Base-by-base conservation (phyloP, 2,329 filamentous ascomycete species). In the Zymoseptoria brevis region DNA sequence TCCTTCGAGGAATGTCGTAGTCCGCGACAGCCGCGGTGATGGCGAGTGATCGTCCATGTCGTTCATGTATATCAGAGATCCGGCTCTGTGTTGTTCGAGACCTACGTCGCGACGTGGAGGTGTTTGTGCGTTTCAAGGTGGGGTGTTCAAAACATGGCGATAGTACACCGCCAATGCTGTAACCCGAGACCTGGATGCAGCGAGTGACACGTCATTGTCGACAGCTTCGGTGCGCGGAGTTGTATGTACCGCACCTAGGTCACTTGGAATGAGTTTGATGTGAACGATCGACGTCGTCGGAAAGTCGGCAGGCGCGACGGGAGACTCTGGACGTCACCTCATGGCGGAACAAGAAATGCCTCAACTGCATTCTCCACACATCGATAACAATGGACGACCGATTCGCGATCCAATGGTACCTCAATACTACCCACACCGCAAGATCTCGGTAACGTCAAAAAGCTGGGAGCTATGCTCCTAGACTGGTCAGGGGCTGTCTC, bases 1-100 rank as follows among this genome's bases (percentile, higher is more conserved):
- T 45, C 53, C 49, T 53, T 63, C 59, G 8, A 63, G 57, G 50
- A 59, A 56, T 29, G 48, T 56, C 22, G 54, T 61, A 6, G 59
- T 55, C 55, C 57, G 54, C 19, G 49, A 51, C 26, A 49, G 35
- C 16, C 48, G 24, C 24, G 58, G 45, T 16, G 30, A 26, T 29
- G 30, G 29, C 13, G 50, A 19, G 29, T 49, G 16, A 4, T 49
- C 57, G 49, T 59, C 57, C 57, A 59, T 59, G 3, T 41, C 41
- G 3, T 9, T 9, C 16, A 2, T 16, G 6, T 16, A 45, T 16
- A 45, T n/a, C 35, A 45, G 35, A 45, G 13, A 16, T 45, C 35
- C 35, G 3, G 35, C 35, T 45, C 35, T 45, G 35, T 41, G 3
- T 2, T 41, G 35, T 45, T 45, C 35, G 13, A 16, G 16, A n/a